Base-by-base conservation (phyloP, 768 basidiomycete species). In the Amanita rubescens region DNA sequence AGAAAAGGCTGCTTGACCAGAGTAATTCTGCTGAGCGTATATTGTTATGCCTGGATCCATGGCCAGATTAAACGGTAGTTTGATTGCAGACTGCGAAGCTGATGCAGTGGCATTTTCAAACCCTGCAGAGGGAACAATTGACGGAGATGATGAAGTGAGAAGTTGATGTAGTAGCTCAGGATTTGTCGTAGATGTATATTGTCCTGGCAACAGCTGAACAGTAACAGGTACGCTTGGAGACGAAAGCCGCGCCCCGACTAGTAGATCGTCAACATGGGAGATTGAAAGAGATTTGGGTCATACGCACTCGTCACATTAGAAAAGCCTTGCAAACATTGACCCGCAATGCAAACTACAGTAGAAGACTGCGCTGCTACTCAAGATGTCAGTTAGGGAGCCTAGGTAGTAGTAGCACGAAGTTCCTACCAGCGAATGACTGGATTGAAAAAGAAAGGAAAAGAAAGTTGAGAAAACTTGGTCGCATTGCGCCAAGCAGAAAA, bases 321-420 rank as follows among this genome's bases (percentile, higher is more conserved):
- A 69, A 71, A 78, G 55, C 89, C 89, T 67, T 90, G 77, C 54
- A 90, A 70, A 74, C 89, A 91, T 86, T 91, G 87, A 60, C 89
- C 89, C 66, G 89, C 85, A 87, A 89, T 73, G 76, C 89, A 91
- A 54, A 91, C 74, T 54, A 90, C 82, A 62, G 73, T 75, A 69
- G 77, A 74, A 66, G 74, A 70, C 67, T 84, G 81, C 55, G 84
- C 82, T 63, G 73, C 79, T 82, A 3, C 48, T 35, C 24, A 53
- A 60, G 32, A 51, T 57, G 15, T 53, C 41, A 33, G 54, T 19
- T 22, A n/a, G 25, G 24, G 39, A 30, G 27, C 27, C 44, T 25
- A 15, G n/a, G 32, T 15, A 10, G 34, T 19, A 35, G 25, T 45
- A 49, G 37, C 5, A n/a, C 8, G 33, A 27, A 19, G 17, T 10